phyloP scores from a whole-genome alignment of 169 alveolate species.

The Cryptosporidium felis region DNA sequence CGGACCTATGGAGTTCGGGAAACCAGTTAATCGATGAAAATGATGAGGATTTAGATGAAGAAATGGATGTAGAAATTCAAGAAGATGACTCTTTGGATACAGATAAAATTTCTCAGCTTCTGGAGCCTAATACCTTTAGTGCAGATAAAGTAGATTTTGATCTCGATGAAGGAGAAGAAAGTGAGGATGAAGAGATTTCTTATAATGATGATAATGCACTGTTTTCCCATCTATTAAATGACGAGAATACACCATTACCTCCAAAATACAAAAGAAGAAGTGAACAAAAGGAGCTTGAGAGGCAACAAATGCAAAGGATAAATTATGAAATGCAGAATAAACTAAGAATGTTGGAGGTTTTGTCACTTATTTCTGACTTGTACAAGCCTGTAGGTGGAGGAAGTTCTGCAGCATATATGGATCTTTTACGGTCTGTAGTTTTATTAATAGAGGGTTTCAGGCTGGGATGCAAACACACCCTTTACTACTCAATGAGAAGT shows the following conservation, averaged over 20 bases:
- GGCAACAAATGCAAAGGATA: slow-evolving; percentile 24
- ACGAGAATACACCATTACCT: slow-evolving; percentile 37
- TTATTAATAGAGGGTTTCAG: slow-evolving; percentile 32
- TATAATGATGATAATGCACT: neutral
- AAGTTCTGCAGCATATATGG: neutral
- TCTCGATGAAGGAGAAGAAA: neutral
- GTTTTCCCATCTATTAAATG: slow-evolving; percentile 14
- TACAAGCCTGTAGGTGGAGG: neutral
- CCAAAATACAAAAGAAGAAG: slow-evolving; percentile 36
- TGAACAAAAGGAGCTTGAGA: slow-evolving; percentile 36
- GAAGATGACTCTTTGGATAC: neutral
- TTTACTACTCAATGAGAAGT: slow-evolving; percentile 34
- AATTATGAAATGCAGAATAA: slow-evolving; percentile 55
- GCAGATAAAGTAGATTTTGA: neutral
- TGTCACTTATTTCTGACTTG: slow-evolving; percentile 17
- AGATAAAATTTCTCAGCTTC: neutral
- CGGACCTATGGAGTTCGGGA: slow-evolving; percentile 39
- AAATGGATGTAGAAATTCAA: neutral
- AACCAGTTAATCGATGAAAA: slow-evolving; percentile 3
- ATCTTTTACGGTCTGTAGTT: slow-evolving; percentile 11
- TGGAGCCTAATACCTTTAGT: neutral
- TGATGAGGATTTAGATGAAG: slow-evolving; percentile 9
- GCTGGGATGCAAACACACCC: slow-evolving; percentile 50
- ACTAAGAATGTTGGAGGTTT: slow-evolving; percentile 28
- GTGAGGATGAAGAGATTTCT: slow-evolving; percentile 16